Evolutionary conservation across 2,329 filamentous ascomycete species (phyloP).

Genomic region (Epichloe uncinata): DNA sequence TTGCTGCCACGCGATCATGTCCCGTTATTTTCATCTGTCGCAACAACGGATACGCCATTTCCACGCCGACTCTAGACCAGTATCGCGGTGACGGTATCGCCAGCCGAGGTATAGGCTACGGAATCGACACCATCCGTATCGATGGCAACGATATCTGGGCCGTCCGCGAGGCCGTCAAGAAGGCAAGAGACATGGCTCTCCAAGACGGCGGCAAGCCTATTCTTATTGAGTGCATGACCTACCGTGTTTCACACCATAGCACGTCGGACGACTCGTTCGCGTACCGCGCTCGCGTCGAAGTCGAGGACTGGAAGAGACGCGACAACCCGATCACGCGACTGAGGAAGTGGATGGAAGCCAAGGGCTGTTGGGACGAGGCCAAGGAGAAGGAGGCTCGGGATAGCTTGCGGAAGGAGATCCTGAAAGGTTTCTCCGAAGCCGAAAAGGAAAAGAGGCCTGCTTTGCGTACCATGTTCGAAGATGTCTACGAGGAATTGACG

Average conservation of each 20-base stretch:
- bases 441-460: constrained; percentile 71
- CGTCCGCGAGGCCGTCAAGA: constrained; percentile 65
- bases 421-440: constrained; percentile 73
- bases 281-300: constrained; percentile 83
- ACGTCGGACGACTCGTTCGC: constrained; percentile 96
- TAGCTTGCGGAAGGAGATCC: constrained; percentile 55
- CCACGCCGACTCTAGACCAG: constrained; percentile 77
- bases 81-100: constrained; percentile 88
- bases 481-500: constrained; percentile 80
- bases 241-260: constrained; percentile 95
- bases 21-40: constrained; percentile 83
- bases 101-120: constrained; percentile 74
- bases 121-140: constrained; percentile 84
- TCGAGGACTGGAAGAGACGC: constrained; percentile 86
- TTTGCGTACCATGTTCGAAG: constrained; percentile 63
- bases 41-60: constrained; percentile 88
- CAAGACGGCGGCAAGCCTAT: constrained; percentile 70
- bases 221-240: constrained; percentile 91
- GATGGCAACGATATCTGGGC: constrained; percentile 94
- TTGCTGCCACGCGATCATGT: constrained; percentile 77
- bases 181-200: constrained; percentile 66
- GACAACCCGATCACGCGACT: constrained; percentile 80
- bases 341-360: constrained; percentile 80
- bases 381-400: constrained; percentile 63
- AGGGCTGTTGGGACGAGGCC: constrained; percentile 71